Conservation (phyloP, 106 monocot species). For the Phalaenopsis aphrodite region DNA sequence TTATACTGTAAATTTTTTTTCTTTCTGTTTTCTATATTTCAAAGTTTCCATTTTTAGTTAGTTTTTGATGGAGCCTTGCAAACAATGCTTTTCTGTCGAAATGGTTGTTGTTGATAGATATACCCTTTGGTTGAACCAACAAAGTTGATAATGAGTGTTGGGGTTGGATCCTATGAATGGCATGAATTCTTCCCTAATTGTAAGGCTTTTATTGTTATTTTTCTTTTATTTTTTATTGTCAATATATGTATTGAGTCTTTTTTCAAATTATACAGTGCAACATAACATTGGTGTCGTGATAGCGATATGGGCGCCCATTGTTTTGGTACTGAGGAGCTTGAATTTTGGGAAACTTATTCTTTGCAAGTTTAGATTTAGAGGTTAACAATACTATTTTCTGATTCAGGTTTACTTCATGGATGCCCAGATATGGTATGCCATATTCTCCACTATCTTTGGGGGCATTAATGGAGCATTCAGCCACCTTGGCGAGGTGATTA, state of each 20-base stretch:
- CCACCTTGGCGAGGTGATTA: constrained; percentile 83
- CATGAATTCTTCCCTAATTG: constrained; percentile 96
- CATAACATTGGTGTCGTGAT: constrained; percentile 85
- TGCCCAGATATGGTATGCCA: constrained; percentile 97
- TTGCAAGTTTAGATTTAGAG: neutral
- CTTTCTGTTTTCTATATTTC: neutral
- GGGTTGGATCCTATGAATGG: constrained; percentile 66
- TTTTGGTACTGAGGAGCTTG: constrained; percentile 44
- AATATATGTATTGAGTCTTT: neutral
- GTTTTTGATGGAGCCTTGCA: neutral
- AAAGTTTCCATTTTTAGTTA: neutral
- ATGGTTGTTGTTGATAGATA: constrained; percentile 37
- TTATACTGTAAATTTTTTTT: neutral
- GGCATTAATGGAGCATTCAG: constrained; percentile 90
- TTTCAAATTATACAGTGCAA: constrained; percentile 48
- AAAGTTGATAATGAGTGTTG: constrained; percentile 62
- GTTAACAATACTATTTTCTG: constrained; percentile 1
- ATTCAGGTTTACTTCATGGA: constrained; percentile 98
- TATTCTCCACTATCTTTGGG: constrained; percentile 87
- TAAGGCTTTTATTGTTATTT: constrained; percentile 24
- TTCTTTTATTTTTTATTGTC: neutral
- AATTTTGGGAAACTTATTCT: neutral
- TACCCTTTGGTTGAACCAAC: constrained; percentile 83
- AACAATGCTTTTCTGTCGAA: neutral
- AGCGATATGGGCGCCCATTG: constrained; percentile 90